phyloP scores from a whole-genome alignment of 2,329 filamentous ascomycete species.

The Alternaria arbusti region DNA sequence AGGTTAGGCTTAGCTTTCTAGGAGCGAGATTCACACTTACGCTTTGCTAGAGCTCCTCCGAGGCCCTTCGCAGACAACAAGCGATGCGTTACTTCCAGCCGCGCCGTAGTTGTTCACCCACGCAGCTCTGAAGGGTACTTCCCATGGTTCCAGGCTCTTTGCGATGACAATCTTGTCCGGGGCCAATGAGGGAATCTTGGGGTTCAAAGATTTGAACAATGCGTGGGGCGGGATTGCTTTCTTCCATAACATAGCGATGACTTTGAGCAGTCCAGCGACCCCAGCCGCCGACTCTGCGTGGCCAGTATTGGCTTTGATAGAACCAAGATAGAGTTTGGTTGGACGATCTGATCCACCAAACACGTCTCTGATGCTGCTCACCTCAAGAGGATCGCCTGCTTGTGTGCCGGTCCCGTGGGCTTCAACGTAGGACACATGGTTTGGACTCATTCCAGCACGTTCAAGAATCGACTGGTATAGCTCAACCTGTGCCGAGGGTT shows the following conservation, averaged over 20 bases:
- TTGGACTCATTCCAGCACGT: constrained; percentile 9
- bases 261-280: constrained; percentile 34
- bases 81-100: constrained; percentile 7
- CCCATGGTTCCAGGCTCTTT: constrained; percentile 3
- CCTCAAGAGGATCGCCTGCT: constrained; percentile 20
- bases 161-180: constrained; percentile 8
- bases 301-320: constrained; percentile 45
- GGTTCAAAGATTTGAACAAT: constrained; percentile 22
- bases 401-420: constrained; percentile 27
- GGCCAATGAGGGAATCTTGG: constrained; percentile 19
- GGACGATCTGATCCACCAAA: constrained; percentile 12
- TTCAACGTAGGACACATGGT: constrained; percentile 20
- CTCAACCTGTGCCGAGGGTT: constrained; percentile 13
- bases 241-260: constrained; percentile 22
- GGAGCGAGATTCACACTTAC: background rate
- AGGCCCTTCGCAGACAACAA: constrained; percentile 10
- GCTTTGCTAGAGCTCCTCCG: background rate
- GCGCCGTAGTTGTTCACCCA: constrained; percentile 6
- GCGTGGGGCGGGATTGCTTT: constrained; percentile 19
- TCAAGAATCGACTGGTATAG: constrained; percentile 21
- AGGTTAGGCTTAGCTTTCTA: background rate
- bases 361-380: constrained; percentile 13
- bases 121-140: constrained; percentile 2
- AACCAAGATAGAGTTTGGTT: constrained; percentile 27
- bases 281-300: constrained; percentile 46